These are phyloP conservation scores for Cladorrhinum sp. DNA, from an alignment of 2,329 filamentous ascomycete species.

Conservation along the genomic window DNA sequence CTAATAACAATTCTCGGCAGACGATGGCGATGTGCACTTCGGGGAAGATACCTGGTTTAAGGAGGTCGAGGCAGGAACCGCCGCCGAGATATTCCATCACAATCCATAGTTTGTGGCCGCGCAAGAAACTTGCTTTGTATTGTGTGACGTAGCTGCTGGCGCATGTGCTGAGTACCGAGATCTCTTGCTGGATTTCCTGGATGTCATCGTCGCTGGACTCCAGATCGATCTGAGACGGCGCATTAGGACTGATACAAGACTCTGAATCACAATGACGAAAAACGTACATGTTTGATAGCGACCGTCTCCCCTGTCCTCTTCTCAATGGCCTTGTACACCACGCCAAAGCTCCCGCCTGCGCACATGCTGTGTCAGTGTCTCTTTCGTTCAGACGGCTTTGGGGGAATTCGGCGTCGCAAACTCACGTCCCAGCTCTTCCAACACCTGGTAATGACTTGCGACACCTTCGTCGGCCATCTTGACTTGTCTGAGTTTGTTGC, in stretches of 20 bases:
- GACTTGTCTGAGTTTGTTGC: slow-evolving; percentile 7
- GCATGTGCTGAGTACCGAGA: slow-evolving; percentile 91
- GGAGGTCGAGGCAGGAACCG: slow-evolving; percentile 88
- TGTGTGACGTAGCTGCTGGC: slow-evolving; percentile 91
- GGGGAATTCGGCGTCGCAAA: slow-evolving; percentile 28
- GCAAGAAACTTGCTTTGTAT: slow-evolving; percentile 95
- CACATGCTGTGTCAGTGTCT: slow-evolving; percentile 4
- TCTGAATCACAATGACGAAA: not conserved
- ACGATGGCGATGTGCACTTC: slow-evolving; percentile 93
- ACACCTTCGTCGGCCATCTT: slow-evolving; percentile 62
- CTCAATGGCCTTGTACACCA: slow-evolving; percentile 96
- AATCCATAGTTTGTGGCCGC: slow-evolving; percentile 97
- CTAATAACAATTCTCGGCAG: slow-evolving; percentile 84
- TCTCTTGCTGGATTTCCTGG: slow-evolving; percentile 96
- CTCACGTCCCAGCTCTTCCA: slow-evolving; percentile 94
- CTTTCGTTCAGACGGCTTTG: slow-evolving; percentile 4
- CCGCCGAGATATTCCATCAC: slow-evolving; percentile 98
- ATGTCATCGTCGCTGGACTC: slow-evolving; percentile 99
- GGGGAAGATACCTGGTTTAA: slow-evolving; percentile 85
- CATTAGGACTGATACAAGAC: not conserved
- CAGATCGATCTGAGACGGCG: slow-evolving; percentile 75
- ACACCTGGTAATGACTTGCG: slow-evolving; percentile 85
- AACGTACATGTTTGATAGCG: slow-evolving; percentile 88
- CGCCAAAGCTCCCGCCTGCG: slow-evolving; percentile 87
- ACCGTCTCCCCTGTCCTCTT: slow-evolving; percentile 87